Base-by-base conservation (phyloP, 75 land plant genomes). In the Adiantum capillusveneris region DNA sequence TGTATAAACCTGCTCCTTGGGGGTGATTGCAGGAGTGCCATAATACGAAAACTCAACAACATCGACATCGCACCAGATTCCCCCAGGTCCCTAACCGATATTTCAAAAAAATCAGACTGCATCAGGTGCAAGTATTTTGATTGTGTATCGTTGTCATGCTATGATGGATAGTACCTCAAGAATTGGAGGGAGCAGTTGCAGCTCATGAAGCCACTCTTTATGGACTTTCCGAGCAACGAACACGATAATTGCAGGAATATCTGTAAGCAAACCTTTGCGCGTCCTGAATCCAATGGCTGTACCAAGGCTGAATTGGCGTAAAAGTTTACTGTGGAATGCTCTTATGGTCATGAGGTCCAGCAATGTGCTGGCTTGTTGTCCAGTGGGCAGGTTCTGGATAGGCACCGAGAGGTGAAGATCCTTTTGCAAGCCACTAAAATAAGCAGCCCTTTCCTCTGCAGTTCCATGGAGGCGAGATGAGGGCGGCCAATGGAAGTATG, bases 11-110 rank as follows among this genome's bases (percentile, higher is more conserved):
- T 85, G 89, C 65, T 91, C 97, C 50, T 82, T 88, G 18, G 85
- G 89, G 20, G 84, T 82, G 46, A 83, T 65, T 41, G 93, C 82
- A 17, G 96, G 88, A 43, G 85, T 82, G 29, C 97, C 94, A 69
- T 66, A 88, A 56, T 88, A 88, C 6, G 97, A 84, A 52, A 88
- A 91, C 60, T 91, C 97, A 53, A 91, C 89, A 49, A 91, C 94
- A 75, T 91, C 97, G 12, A 91, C 86, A 74, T 91, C 97, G 71
- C 97, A 91, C 97, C 97, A 91, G 1, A 91, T 81, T 13, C 95
- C 97, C n/a, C 97, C 97, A 13, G 97, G 94, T 21, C 95, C 97
- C 89, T 91, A 22, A 53, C 2, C 28, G 25, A 1, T 26, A 24
- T 11, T 6, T 25, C 6, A 53, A 26, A 53, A 2, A 53, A 25